Conservation (phyloP, 2,329 filamentous ascomycete species). For the Ophiostoma quercus region DNA sequence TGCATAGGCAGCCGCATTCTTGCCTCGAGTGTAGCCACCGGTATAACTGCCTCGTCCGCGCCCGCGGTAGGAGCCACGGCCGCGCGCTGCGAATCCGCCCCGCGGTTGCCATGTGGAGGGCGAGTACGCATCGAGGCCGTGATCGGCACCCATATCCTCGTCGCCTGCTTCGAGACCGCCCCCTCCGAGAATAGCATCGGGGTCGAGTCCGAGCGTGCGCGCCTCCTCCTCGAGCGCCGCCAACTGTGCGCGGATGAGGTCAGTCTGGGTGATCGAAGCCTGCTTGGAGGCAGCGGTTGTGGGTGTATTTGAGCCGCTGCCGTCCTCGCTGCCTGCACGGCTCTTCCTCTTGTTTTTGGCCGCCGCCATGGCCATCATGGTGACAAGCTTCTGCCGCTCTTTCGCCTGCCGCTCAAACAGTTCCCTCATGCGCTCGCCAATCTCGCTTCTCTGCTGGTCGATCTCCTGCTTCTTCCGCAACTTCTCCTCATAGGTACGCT, state of each 20-base stretch:
- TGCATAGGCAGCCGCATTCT: conserved; percentile 52
- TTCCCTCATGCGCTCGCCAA: conserved; percentile 60
- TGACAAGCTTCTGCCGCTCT: conserved; percentile 57
- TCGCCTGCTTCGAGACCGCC: background rate
- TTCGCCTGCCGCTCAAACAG: conserved; percentile 59
- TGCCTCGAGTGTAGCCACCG: conserved; percentile 34
- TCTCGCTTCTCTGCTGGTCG: conserved; percentile 52
- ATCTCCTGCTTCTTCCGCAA: conserved; percentile 57
- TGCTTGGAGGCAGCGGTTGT: background rate
- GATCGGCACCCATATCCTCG: conserved; percentile 26
- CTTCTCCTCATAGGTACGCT: conserved; percentile 63
- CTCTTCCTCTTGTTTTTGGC: background rate
- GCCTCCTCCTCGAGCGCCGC: conserved; percentile 70
- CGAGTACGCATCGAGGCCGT: background rate
- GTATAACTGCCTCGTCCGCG: conserved; percentile 39
- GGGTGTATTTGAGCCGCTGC: background rate
- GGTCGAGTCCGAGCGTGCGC: conserved; percentile 61
- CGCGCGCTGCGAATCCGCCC: conserved; percentile 30
- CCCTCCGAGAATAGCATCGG: conserved; percentile 37
- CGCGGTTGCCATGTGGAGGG: background rate
- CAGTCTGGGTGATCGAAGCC: conserved; percentile 45
- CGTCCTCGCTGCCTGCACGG: background rate
- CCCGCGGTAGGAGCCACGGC: conserved; percentile 31
- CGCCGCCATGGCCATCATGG: conserved; percentile 43
- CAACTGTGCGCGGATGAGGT: conserved; percentile 64